A percentile compares a stretch with the other conserved stretches of the same genome.
Conservation (phyloP, 2,329 filamentous ascomycete genomes). For the Teratosphaeria zuluensis region DNA sequence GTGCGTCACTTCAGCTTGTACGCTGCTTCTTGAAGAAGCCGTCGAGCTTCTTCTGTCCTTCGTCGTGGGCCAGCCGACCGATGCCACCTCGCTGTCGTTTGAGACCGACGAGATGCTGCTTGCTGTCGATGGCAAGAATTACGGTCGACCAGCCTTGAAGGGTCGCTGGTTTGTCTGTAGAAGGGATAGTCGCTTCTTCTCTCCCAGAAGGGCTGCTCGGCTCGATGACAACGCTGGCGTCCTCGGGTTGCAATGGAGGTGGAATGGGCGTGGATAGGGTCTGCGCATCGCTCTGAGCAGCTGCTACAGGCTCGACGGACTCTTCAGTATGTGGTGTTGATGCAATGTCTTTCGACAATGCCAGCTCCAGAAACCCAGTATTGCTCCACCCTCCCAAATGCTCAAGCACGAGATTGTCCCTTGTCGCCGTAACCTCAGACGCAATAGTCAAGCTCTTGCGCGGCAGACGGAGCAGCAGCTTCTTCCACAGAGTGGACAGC, state of each 20-base stretch:
- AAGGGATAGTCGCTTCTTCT: not conserved
- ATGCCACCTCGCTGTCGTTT: slow-evolving; percentile 76
- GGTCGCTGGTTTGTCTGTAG: not conserved
- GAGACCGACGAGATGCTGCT: slow-evolving; percentile 61
- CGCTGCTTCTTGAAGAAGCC: slow-evolving; percentile 57
- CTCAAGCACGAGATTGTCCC: slow-evolving; percentile 35
- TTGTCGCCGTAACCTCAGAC: slow-evolving; percentile 31
- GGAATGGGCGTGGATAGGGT: not conserved
- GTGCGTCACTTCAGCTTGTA: slow-evolving; percentile 9
- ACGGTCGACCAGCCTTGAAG: slow-evolving; percentile 36
- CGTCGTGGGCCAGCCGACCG: slow-evolving; percentile 66
- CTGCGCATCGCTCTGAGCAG: not conserved
- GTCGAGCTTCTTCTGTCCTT: slow-evolving; percentile 64
- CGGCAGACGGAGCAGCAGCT: slow-evolving; percentile 49
- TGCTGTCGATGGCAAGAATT: slow-evolving; percentile 57
- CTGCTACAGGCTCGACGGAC: not conserved
- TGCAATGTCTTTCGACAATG: slow-evolving; percentile 5
- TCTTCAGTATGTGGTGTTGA: not conserved
- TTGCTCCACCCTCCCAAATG: slow-evolving; percentile 55
- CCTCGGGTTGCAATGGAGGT: not conserved
- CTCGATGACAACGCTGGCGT: not conserved
- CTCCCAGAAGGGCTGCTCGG: not conserved
- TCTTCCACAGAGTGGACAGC: slow-evolving; percentile 57
- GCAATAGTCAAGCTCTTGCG: slow-evolving; percentile 36
- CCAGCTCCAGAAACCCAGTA: slow-evolving; percentile 49